Conservation (phyloP, 2,329 filamentous ascomycete genomes). For the Arthroderma sp. region DNA sequence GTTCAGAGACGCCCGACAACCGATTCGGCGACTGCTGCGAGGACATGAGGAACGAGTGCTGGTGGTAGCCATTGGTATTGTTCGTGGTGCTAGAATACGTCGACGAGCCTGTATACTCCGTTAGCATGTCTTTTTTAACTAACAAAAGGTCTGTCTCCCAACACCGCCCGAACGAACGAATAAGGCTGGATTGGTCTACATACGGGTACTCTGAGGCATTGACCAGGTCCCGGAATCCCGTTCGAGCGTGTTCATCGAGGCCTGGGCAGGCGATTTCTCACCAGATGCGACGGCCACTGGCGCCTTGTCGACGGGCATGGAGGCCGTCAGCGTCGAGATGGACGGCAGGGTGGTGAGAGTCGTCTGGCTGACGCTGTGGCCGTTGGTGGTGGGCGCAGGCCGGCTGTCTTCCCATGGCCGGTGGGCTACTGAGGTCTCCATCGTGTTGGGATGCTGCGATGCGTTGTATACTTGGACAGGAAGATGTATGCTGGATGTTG, state of each 20-base stretch:
- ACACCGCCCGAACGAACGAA: neutral
- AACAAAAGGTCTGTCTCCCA: no score
- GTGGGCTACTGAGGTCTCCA: constrained; percentile 25
- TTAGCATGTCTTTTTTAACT: no score
- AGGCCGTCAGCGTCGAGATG: constrained; percentile 38
- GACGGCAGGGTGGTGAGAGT: constrained; percentile 35
- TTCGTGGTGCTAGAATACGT: constrained; percentile 39
- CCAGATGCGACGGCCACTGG: constrained; percentile 17
- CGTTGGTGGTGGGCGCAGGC: constrained; percentile 13
- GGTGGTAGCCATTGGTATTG: constrained; percentile 32
- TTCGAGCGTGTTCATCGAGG: constrained; percentile 36
- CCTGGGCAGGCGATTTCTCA: constrained; percentile 34
- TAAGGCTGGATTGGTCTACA: constrained; percentile 17
- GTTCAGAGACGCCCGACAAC: constrained; percentile 29
- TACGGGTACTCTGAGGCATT: constrained; percentile 47
- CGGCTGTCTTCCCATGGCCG: constrained; percentile 34
- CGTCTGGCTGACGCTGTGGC: constrained; percentile 31
- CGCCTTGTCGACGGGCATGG: constrained; percentile 24
- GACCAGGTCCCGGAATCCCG: constrained; percentile 51
- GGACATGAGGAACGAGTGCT: constrained; percentile 33
- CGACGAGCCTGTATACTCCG: constrained; percentile 31
- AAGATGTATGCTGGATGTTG: no score
- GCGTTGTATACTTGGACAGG: no score
- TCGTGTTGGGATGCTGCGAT: neutral
- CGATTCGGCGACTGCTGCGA: constrained; percentile 37